A percentile compares a stretch with the other conserved stretches of the same genome.
phyloP scores from a whole-genome alignment of 257 asterid species.

The Eustoma russellianum region DNA sequence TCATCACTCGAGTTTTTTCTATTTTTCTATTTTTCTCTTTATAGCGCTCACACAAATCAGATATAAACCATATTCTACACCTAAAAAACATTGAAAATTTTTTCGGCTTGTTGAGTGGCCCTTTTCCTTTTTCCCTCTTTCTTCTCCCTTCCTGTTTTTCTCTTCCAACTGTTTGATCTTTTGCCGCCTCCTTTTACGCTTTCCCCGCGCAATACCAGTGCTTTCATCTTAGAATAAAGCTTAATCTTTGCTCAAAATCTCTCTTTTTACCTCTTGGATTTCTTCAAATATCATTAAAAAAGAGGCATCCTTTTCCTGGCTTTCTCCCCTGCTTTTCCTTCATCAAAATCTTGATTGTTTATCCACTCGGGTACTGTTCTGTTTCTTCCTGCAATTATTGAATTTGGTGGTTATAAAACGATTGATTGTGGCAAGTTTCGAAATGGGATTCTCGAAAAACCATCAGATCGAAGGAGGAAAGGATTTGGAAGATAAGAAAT shows the following conservation, averaged over 20 bases:
- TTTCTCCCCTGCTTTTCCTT: conserved; percentile 14
- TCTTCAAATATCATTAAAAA: not conserved
- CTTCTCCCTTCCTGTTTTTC: conserved; percentile 12
- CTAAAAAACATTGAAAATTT: too few species aligned
- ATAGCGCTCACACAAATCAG: conserved; percentile 9
- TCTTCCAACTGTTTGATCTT: conserved; percentile 11
- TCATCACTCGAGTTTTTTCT: too few species aligned
- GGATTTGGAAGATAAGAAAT: conserved; percentile 42
- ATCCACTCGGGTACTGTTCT: not conserved
- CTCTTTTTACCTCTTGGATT: conserved; percentile 7
- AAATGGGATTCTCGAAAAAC: conserved; percentile 60
- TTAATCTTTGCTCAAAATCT: not conserved
- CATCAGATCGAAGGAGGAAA: conserved; percentile 35
- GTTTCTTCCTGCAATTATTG: not conserved
- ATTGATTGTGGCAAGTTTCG: too few species aligned
- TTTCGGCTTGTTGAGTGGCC: too few species aligned
- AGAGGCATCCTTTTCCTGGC: conserved; percentile 23
- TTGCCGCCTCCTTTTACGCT: conserved; percentile 43
- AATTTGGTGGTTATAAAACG: not conserved
- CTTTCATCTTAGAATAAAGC: conserved; percentile 4
- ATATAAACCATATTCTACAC: conserved; percentile 6
- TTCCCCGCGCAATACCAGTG: conserved; percentile 15
- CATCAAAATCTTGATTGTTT: conserved; percentile 4
- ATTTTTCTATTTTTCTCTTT: conserved; percentile 6
- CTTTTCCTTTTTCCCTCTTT: not conserved